These are phyloP conservation scores for Phoma herbarum DNA, from an alignment of 2,329 filamentous ascomycete genomes.

Conservation along the genomic window DNA sequence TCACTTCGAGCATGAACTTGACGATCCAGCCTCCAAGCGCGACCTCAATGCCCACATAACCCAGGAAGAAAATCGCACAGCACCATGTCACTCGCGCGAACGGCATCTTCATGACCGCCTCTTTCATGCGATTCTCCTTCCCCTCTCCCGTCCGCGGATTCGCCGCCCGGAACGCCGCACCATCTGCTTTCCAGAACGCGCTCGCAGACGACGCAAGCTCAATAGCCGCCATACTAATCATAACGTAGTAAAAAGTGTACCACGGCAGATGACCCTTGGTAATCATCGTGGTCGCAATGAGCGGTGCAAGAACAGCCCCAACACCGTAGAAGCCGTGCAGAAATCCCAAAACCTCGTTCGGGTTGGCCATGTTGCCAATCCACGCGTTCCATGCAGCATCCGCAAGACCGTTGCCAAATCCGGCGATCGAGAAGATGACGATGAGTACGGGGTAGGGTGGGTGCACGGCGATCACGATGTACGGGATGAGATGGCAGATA, in stretches of 20 bases:
- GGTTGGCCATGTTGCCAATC: constrained; percentile 75
- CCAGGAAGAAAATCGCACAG: constrained; percentile 76
- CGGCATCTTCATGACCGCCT: constrained; percentile 58
- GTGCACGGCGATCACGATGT: constrained; percentile 71
- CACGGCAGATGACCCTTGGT: constrained; percentile 69
- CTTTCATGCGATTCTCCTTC: constrained; percentile 60
- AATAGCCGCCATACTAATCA: constrained; percentile 67
- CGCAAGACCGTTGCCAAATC: constrained; percentile 75
- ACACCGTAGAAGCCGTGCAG: constrained; percentile 77
- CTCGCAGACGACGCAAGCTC: constrained; percentile 63
- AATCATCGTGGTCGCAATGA: constrained; percentile 78
- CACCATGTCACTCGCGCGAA: constrained; percentile 72
- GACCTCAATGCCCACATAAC: constrained; percentile 82
- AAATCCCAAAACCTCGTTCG: constrained; percentile 78
- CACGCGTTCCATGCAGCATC: constrained; percentile 66
- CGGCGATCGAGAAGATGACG: constrained; percentile 70
- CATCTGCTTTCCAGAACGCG: constrained; percentile 72
- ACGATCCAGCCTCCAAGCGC: constrained; percentile 83
- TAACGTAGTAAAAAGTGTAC: constrained; percentile 80
- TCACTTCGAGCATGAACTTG: constrained; percentile 80
- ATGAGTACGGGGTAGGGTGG: constrained; percentile 74
- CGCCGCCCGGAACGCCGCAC: constrained; percentile 63
- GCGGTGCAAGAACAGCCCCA: constrained; percentile 73
- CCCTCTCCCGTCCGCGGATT: constrained; percentile 56
- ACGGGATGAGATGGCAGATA: constrained; percentile 69